Evolutionary conservation across 208 protist species (phyloP), one percentile per base, ranked within the genome.

Genomic region (Trypanosoma boissoni): DNA sequence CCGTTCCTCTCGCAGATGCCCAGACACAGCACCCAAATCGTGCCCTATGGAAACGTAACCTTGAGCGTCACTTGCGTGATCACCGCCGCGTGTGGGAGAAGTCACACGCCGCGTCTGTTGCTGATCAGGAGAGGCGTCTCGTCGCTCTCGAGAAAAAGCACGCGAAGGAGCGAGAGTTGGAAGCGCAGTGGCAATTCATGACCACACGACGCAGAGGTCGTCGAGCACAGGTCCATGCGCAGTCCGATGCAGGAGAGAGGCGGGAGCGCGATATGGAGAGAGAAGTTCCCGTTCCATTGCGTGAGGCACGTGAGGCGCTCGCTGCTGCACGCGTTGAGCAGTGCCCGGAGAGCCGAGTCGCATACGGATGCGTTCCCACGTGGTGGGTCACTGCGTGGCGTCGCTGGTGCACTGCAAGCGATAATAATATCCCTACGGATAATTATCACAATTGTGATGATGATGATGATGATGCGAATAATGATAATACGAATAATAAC

Each of bases 341-440:
- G 68, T 60, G 45, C 56, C 54, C 61, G 26, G 53, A 74, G 2
- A 16, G 56, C n/a, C n/a, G 18, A 6, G 44, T 68, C 8, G 65
- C 68, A 1, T 83, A 83, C 62, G 87, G 81, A 34, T 90, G 80
- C 54, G 53, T 94, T 32, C 87, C 87, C 36, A 88, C 77, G 49
- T 87, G 75, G 79, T 94, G 87, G 87, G 81, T 87, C 29, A 74
- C 72, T 23, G 67, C 50, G 34, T 94, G 84, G 79, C 87, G 83
- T 56, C 53, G 51, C 7, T 68, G 69, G 65, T 49, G 66, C 72
- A 53, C 71, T 75, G 58, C 64, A 64, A 37, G 69, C 50, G 8
- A 18, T 21, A 6, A 37, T 6, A 43, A 16, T 5, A n/a, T n/a
- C n/a, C n/a, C n/a, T n/a, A n/a, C n/a, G n/a, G n/a, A n/a, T n/a